phyloP scores from a whole-genome alignment of 345 rosid species.

The Populus tremula region DNA sequence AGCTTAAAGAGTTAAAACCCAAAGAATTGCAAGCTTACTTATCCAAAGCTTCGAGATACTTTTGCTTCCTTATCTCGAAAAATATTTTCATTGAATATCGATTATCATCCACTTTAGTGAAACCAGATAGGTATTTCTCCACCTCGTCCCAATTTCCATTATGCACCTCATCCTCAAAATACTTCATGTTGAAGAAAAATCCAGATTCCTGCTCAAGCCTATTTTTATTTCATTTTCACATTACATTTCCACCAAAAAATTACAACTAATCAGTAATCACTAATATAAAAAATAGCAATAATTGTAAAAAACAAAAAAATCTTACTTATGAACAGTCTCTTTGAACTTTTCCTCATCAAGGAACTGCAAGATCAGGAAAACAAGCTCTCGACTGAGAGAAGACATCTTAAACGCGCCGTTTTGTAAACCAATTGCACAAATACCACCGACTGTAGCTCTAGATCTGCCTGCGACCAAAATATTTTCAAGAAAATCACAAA shows the following conservation, averaged over 20 bases:
- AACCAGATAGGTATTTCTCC: constrained; percentile 95
- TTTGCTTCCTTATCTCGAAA: constrained; percentile 99
- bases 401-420: constrained; percentile 61
- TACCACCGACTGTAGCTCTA: constrained; percentile 34
- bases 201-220: constrained; percentile 99
- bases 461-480: constrained; percentile 63
- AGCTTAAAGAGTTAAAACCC: background rate
- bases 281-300: background rate
- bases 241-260: constrained; percentile 21
- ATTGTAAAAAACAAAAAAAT: background rate
- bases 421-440: constrained; percentile 30
- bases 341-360: constrained; percentile 98
- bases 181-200: constrained; percentile 96
- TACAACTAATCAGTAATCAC: constrained; percentile 13
- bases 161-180: constrained; percentile 98
- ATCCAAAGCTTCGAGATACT: constrained; percentile 97
- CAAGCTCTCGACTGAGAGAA: constrained; percentile 98
- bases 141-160: constrained; percentile 98
- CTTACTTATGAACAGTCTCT: constrained; percentile 97
- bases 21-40: constrained; percentile 46
- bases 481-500: background rate
- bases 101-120: constrained; percentile 95
- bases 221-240: constrained; percentile 8
- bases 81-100: constrained; percentile 98
- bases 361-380: constrained; percentile 97